Evolutionary conservation across 371 early-diverging fungal species (phyloP), one percentile per base, ranked within the genome.

Genomic region (Dichotomocladium elegans): DNA sequence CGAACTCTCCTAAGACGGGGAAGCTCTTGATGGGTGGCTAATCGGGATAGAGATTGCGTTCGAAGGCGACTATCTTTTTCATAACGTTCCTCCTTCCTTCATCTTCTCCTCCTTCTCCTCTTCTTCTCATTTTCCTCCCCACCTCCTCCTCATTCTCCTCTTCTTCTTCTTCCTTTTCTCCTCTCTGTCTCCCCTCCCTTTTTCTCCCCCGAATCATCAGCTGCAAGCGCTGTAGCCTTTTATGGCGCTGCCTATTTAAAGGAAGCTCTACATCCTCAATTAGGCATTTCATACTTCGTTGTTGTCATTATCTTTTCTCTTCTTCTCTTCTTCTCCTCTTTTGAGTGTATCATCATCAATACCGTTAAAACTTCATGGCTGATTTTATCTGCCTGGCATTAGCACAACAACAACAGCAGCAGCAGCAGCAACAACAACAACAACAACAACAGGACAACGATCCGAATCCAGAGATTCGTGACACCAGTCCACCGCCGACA

Each of bases 371-470:
- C 44, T 31, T 24, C 14, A 60, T 60, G 60, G 60, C 60, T 50
- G 60, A 60, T 40, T 60, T 49, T 28, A 47, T 60, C 22, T 60
- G 60, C 35, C 31, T 60, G 15, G 52, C 60, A 11, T 43, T 60
- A 51, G 48, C 60, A 25, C 37, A 53, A 22, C 60, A 54, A 29
- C 54, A n/a, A n/a, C n/a, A n/a, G n/a, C n/a, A n/a, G n/a, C n/a
- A n/a, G n/a, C n/a, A n/a, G n/a, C n/a, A n/a, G n/a, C n/a, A n/a
- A n/a, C n/a, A n/a, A n/a, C n/a, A n/a, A n/a, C n/a, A n/a, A n/a
- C n/a, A n/a, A n/a, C n/a, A n/a, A n/a, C n/a, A n/a, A n/a, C n/a
- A n/a, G n/a, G n/a, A 54, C 24, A 24, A 43, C 46, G 54, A 51
- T 26, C 54, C 46, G 9, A 33, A 21, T 21, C 25, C 41, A 11